Base-by-base conservation (phyloP, 345 rosid species). In the Pelargonium nanum region DNA sequence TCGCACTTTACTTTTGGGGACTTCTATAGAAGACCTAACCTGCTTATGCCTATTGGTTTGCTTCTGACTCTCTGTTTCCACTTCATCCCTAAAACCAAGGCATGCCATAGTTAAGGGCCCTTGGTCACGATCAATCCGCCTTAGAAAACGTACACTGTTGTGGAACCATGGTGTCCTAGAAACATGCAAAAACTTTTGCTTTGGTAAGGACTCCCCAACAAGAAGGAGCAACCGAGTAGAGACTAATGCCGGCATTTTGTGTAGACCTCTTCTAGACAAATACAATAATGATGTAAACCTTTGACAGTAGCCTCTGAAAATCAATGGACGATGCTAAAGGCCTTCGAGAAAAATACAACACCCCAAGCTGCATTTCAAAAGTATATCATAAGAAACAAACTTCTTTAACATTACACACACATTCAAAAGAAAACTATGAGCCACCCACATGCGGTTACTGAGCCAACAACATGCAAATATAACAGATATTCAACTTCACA, bases 71-170 rank as follows among this genome's bases (percentile, higher is more conserved):
- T n/a, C 24, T 26, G 68, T 66, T 34, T 66, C 75, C 34, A 69
- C 67, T 55, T 70, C 80, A 34, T 59, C 69, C 68, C 65, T 78
- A 56, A 71, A 72, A 21, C 78, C 89, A 62, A 85, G 76, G 77
- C 85, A 87, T 48, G 85, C 77, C 56, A 92, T 83, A 65, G 79
- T 78, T 20, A 89, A 86, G 64, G 90, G 70, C 3, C 77, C 91
- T 32, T 64, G 63, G 57, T 62, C 79, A 65, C 26, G 59, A 12
- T 60, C 72, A 70, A 75, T 75, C 20, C 59, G 83, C 64, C 80
- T 63, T n/a, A 77, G 28, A 26, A 78, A 74, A n/a, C 84, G 74
- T 8, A 71, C 71, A 24, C 75, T 72, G 0, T 69, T 57, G 23
- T 59, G 78, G 61, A 75, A 56, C 68, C 72, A 75, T 58, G 75